These are phyloP conservation scores for Acorus calamus DNA, from an alignment of 106 monocot species.

Conservation along the genomic window DNA sequence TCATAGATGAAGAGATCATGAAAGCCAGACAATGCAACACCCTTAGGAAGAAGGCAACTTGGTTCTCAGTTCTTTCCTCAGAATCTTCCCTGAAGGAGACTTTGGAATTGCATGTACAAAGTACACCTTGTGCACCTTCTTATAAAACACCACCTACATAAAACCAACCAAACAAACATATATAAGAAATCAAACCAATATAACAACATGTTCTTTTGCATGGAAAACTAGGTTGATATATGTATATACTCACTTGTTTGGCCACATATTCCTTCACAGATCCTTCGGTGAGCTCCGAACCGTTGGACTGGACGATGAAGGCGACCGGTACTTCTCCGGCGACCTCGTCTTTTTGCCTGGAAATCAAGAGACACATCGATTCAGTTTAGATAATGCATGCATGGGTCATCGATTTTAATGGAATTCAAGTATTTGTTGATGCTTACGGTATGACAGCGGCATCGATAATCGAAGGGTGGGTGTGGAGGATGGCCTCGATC, in stretches of 20 bases:
- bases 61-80: slow-evolving; percentile 57
- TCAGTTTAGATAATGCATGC: neutral
- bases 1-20: too few species aligned
- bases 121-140: slow-evolving; percentile 54
- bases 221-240: too few species aligned
- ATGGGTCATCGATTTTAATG: neutral
- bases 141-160: slow-evolving; percentile 57
- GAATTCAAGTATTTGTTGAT: too few species aligned
- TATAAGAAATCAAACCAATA: too few species aligned
- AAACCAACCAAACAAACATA: too few species aligned
- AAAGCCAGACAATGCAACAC: too few species aligned
- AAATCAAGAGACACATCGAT: neutral
- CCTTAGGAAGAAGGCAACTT: slow-evolving; percentile 11
- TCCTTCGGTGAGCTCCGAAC: slow-evolving; percentile 51
- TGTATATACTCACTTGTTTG: slow-evolving; percentile 70
- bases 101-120: slow-evolving; percentile 56
- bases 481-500: slow-evolving; percentile 58
- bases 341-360: slow-evolving; percentile 62
- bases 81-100: slow-evolving; percentile 50
- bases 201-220: too few species aligned
- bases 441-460: slow-evolving; percentile 86
- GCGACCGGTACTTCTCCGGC: slow-evolving; percentile 91
- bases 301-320: slow-evolving; percentile 52
- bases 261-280: slow-evolving; percentile 70
- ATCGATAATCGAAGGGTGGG: slow-evolving; percentile 63